Evolutionary conservation across 208 protist species (phyloP).

Genomic region (Leishmania martiniquensis): DNA sequence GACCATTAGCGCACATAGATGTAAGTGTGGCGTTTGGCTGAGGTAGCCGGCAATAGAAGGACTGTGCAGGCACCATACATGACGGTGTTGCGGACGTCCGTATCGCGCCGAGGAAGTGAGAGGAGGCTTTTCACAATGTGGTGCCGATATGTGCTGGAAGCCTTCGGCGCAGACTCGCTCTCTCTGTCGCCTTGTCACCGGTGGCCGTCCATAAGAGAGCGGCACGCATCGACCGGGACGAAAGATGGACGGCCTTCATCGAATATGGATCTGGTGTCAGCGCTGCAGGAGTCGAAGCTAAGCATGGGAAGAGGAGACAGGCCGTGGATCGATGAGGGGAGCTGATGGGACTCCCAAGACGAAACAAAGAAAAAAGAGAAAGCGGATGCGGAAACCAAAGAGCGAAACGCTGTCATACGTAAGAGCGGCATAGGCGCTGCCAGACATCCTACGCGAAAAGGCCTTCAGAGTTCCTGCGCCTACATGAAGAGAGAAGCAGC

Average conservation of each 20-base stretch:
- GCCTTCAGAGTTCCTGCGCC: neutral
- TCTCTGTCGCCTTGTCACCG: neutral
- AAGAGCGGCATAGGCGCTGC: neutral
- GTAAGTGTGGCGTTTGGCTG: neutral
- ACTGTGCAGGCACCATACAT: neutral
- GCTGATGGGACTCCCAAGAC: neutral
- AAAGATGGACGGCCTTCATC: too few species aligned
- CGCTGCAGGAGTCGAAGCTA: neutral
- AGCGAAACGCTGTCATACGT: too few species aligned
- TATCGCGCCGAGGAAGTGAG: neutral
- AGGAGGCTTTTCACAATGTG: neutral
- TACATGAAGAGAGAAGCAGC: neutral
- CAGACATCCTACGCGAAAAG: neutral
- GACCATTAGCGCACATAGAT: neutral
- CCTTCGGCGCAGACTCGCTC: too few species aligned
- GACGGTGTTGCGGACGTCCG: neutral
- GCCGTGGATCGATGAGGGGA: neutral
- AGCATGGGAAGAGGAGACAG: neutral
- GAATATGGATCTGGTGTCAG: neutral
- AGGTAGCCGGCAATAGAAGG: neutral
- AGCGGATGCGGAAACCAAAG: too few species aligned
- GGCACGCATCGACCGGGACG: neutral
- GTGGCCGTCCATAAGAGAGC: neutral
- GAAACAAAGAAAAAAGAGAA: too few species aligned
- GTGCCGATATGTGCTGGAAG: neutral